Percentiles rank a stretch among this genome's conserved stretches.
Conservation (phyloP, 2,329 filamentous ascomycete genomes). For the Ophiognomonia clavigignenti-juglandacearum region DNA sequence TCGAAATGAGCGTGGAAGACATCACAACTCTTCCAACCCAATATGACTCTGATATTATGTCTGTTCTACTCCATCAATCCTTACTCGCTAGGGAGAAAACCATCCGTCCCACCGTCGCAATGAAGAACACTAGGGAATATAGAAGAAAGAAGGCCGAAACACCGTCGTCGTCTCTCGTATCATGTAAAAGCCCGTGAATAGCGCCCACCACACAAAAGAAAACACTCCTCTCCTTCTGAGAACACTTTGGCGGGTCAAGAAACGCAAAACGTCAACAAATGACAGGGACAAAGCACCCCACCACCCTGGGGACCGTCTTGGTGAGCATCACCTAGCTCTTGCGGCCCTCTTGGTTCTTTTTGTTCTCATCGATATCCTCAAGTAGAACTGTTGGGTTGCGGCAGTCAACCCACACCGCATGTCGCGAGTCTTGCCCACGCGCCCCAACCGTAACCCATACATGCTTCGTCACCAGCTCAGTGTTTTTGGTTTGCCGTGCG, state of each 20-base stretch:
- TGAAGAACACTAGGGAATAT: not conserved
- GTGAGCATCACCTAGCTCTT: slow-evolving; percentile 17
- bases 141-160: not conserved
- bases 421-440: slow-evolving; percentile 51
- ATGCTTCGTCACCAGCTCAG: slow-evolving; percentile 53
- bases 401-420: slow-evolving; percentile 52
- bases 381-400: slow-evolving; percentile 48
- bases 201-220: not conserved
- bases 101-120: not conserved
- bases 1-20: too few species aligned
- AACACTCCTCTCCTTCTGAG: not conserved
- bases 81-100: slow-evolving; percentile 1
- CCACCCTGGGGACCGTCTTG: not conserved
- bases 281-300: not conserved
- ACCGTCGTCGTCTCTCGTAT: slow-evolving; percentile 8
- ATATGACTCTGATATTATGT: slow-evolving; percentile 6
- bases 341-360: slow-evolving; percentile 36
- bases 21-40: not conserved
- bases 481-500: slow-evolving; percentile 48
- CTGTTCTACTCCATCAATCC: not conserved
- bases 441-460: slow-evolving; percentile 67
- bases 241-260: too few species aligned
- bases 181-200: not conserved
- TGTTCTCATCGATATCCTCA: slow-evolving; percentile 46
- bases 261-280: not conserved